Percentiles rank a stretch among this genome's conserved stretches.
Conservation (phyloP, 75 land plant species). For the Isoetes taiwanensis region DNA sequence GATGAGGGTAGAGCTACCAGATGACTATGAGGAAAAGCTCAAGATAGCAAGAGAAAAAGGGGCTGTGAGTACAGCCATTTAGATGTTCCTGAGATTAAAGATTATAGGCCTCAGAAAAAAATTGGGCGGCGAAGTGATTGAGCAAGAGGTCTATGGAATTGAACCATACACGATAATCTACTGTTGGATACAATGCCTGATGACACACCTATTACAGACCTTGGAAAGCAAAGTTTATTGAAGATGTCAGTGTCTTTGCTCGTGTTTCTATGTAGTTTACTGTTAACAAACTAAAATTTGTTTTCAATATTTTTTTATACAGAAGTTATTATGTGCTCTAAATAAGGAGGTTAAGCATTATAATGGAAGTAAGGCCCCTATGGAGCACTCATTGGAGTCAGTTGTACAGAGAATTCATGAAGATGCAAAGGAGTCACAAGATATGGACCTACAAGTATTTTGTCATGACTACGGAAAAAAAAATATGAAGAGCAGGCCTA, state of each 20-base stretch:
- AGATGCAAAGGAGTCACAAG: constrained; percentile 31
- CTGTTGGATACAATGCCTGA: constrained; percentile 87
- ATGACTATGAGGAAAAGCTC: constrained; percentile 71
- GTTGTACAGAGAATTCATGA: constrained; percentile 53
- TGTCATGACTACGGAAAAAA: constrained; percentile 41
- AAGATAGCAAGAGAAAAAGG: constrained; percentile 38
- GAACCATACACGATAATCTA: constrained; percentile 96
- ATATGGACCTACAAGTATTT: constrained; percentile 25
- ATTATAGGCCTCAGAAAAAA: constrained; percentile 72
- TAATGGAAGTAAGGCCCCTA: constrained; percentile 83
- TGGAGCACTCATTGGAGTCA: constrained; percentile 58
- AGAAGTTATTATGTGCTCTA: constrained; percentile 47
- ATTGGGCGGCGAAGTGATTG: constrained; percentile 77
- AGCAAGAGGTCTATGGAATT: constrained; percentile 99
- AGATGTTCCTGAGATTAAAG: constrained; percentile 92
- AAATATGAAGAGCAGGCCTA: constrained; percentile 54
- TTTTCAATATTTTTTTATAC: not conserved
- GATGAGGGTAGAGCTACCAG: constrained; percentile 75
- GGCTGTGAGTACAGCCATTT: constrained; percentile 62
- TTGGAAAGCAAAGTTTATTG: constrained; percentile 65
- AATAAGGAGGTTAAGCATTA: constrained; percentile 75
- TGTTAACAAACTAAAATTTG: not conserved
- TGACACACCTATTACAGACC: constrained; percentile 37
- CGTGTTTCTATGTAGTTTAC: not conserved
- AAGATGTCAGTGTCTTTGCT: constrained; percentile 57